Percentiles rank a stretch among this genome's conserved stretches.
These are phyloP conservation scores for Xenoacremonium recifei DNA, from an alignment of 2,329 filamentous ascomycete species.

Conservation along the genomic window DNA sequence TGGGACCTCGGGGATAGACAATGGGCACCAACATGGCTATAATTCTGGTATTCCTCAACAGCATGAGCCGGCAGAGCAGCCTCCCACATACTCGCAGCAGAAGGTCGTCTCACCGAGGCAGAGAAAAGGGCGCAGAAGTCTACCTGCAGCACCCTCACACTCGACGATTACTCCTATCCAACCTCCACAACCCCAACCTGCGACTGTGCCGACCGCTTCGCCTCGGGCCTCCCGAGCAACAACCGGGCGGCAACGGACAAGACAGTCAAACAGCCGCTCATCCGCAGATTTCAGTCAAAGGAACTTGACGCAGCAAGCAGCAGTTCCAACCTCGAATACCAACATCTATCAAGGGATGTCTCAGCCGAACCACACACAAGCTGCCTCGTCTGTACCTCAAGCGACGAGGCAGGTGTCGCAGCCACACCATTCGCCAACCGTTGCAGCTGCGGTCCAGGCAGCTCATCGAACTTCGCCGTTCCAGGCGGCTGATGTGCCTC, in stretches of 20 bases:
- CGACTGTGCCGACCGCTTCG: constrained; percentile 13
- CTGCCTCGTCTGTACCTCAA: constrained; percentile 9
- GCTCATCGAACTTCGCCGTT: constrained; percentile 30
- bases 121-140: no score
- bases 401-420: constrained; percentile 22
- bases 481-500: constrained; percentile 22
- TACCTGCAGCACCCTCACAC: no score
- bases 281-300: constrained; percentile 9
- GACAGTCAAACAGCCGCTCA: constrained; percentile 8
- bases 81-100: constrained; percentile 2
- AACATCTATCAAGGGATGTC: not conserved
- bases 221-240: constrained; percentile 12
- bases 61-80: constrained; percentile 9
- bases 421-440: constrained; percentile 25
- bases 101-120: constrained; percentile 12
- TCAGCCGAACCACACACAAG: not conserved
- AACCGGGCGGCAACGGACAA: constrained; percentile 4
- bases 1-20: constrained; percentile 16
- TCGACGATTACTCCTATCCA: no score
- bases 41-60: constrained; percentile 11
- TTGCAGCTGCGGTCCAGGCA: constrained; percentile 28
- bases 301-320: constrained; percentile 4
- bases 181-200: no score
- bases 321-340: not conserved
- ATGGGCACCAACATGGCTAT: constrained; percentile 7